Conservation (phyloP, 805 yeast species). For the Kodamaea sagamina region DNA sequence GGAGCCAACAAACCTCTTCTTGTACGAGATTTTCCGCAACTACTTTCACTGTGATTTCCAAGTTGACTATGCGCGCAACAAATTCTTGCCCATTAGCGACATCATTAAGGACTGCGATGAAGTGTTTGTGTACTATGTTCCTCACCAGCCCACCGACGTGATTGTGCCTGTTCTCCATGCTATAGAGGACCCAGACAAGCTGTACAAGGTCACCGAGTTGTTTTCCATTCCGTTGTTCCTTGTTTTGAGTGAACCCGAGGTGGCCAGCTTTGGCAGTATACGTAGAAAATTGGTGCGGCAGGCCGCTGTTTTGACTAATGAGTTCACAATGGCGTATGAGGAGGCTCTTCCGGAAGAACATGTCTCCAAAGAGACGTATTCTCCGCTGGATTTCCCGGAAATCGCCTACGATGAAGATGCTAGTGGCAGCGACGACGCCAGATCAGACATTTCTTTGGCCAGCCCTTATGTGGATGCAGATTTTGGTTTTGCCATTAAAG, state of each 20-base stretch:
- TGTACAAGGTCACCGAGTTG: conserved; percentile 42
- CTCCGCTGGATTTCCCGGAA: conserved; percentile 38
- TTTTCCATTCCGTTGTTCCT: conserved; percentile 82
- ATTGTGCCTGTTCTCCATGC: conserved; percentile 62
- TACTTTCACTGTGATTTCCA: conserved; percentile 73
- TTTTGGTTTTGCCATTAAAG: conserved; percentile 49
- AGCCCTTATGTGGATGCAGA: conserved; percentile 53
- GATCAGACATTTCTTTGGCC: conserved; percentile 53
- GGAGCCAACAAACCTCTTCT: conserved; percentile 26
- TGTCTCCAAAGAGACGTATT: conserved; percentile 21
- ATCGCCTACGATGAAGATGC: conserved; percentile 15
- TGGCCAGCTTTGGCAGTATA: conserved; percentile 57
- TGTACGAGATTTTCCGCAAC: conserved; percentile 55
- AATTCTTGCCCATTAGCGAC: conserved; percentile 66
- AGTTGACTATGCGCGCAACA: conserved; percentile 50
- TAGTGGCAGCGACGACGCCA: conserved; percentile 12
- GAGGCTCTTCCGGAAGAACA: conserved; percentile 16
- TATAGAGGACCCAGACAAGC: conserved; percentile 38
- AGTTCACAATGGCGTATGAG: conserved; percentile 25
- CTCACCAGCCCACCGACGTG: conserved; percentile 44
- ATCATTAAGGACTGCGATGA: conserved; percentile 63
- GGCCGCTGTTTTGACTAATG: conserved; percentile 24
- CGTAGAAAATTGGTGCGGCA: conserved; percentile 54
- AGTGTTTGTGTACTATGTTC: conserved; percentile 59
- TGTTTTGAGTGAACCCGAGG: conserved; percentile 51